Conservation (phyloP, 2,329 filamentous ascomycete genomes). For the Calonectria crousiana region DNA sequence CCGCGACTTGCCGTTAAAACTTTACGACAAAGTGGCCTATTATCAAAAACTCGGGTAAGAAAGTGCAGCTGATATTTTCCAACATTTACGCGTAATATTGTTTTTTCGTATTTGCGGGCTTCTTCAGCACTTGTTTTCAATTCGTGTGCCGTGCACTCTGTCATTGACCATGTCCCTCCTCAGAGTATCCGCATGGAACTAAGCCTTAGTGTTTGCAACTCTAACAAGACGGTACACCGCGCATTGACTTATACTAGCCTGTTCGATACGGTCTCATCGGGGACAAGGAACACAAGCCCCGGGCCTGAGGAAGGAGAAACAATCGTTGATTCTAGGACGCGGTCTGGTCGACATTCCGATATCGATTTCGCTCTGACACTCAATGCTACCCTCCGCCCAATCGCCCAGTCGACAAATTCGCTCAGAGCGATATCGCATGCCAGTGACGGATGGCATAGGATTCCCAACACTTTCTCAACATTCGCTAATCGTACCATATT, state of each 20-base stretch:
- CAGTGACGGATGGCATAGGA: too few relatives aligned
- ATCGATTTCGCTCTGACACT: not conserved
- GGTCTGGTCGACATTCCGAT: too few relatives aligned
- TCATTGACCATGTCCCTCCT: not conserved
- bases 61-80: not conserved
- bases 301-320: not conserved
- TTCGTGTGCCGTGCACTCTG: not conserved
- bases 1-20: not conserved
- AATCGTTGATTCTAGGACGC: not conserved
- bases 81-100: not conserved
- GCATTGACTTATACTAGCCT: not conserved
- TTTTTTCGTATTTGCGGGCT: not conserved
- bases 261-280: not conserved
- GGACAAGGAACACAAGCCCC: conserved; percentile 7
- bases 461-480: not conserved
- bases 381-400: not conserved
- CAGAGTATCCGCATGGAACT: not conserved
- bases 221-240: not conserved
- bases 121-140: not conserved
- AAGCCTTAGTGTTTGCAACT: not conserved
- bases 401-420: too few relatives aligned
- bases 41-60: too few relatives aligned
- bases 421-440: not conserved
- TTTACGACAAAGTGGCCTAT: not conserved
- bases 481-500: not conserved